phyloP scores from a whole-genome alignment of 768 basidiomycete genomes.

The Sporobolomyces pararoseus region DNA sequence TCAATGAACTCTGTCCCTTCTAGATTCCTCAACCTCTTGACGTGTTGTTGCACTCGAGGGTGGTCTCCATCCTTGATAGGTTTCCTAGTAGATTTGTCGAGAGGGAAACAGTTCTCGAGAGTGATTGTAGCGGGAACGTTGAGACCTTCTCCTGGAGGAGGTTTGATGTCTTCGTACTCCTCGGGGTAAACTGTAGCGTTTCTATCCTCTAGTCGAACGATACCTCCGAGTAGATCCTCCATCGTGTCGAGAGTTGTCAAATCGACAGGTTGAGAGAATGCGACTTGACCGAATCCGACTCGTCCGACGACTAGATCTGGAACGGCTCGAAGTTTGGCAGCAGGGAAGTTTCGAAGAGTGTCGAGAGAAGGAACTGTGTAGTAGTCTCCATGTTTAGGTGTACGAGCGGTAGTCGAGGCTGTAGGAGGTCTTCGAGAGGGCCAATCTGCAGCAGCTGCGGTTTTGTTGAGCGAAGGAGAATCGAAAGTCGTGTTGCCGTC shows the following conservation, averaged over 20 bases:
- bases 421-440: constrained; percentile 13
- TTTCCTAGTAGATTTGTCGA: constrained; percentile 85
- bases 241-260: constrained; percentile 78
- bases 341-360: constrained; percentile 65
- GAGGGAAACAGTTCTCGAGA: constrained; percentile 76
- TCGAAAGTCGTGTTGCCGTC: constrained; percentile 34
- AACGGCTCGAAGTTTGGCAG: constrained; percentile 69
- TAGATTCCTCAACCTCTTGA: constrained; percentile 78
- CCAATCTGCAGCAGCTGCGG: constrained; percentile 1
- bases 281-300: constrained; percentile 83
- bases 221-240: constrained; percentile 74
- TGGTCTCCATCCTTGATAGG: constrained; percentile 77
- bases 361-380: constrained; percentile 77
- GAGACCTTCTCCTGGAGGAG: constrained; percentile 73
- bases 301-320: constrained; percentile 79
- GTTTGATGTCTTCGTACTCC: constrained; percentile 76
- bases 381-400: constrained; percentile 76
- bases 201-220: constrained; percentile 83
- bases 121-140: constrained; percentile 79
- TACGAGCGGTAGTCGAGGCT: constrained; percentile 30
- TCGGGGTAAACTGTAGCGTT: constrained; percentile 93
- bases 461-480: constrained; percentile 26
- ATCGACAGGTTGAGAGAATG: constrained; percentile 72
- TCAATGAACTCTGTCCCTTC: constrained; percentile 77
- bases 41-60: constrained; percentile 62